These are phyloP conservation scores for Suhomyces kunorum DNA, from an alignment of 1,139 yeast species.

Conservation along the genomic window DNA sequence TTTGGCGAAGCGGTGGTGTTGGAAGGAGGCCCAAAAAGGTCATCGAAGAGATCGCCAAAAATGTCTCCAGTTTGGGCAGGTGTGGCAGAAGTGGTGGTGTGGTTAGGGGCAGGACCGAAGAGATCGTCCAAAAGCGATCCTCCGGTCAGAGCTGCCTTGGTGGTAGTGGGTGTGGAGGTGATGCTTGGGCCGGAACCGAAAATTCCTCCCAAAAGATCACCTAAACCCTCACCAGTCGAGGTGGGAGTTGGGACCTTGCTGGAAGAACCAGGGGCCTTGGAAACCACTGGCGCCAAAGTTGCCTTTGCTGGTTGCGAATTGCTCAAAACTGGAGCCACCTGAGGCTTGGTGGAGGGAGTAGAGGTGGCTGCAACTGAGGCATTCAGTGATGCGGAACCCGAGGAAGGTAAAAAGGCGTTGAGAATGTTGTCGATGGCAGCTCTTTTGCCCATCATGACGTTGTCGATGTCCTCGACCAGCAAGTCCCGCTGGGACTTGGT, in stretches of 20 bases:
- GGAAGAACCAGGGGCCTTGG: neutral
- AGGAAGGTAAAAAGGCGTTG: slow-evolving; percentile 9
- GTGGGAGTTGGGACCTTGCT: slow-evolving; percentile 1
- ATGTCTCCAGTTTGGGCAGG: slow-evolving; percentile 9
- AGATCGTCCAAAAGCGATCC: slow-evolving; percentile 20
- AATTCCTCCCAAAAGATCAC: slow-evolving; percentile 16
- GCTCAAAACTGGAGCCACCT: neutral
- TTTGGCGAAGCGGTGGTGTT: slow-evolving; percentile 7
- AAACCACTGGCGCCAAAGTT: neutral
- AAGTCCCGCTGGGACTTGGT: slow-evolving; percentile 10
- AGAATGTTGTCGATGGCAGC: slow-evolving; percentile 12
- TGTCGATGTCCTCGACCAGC: slow-evolving; percentile 4
- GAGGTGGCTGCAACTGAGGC: neutral
- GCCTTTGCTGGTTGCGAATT: neutral
- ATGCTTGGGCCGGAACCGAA: slow-evolving; percentile 15
- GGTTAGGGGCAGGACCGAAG: slow-evolving; percentile 16
- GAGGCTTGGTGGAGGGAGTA: slow-evolving; percentile 2
- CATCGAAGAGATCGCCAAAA: slow-evolving; percentile 8
- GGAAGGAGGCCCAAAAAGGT: slow-evolving; percentile 10
- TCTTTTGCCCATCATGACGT: slow-evolving; percentile 8
- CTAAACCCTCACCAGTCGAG: slow-evolving; percentile 4
- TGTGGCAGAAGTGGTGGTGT: slow-evolving; percentile 18
- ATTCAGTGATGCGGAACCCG: neutral
- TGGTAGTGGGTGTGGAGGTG: slow-evolving; percentile 8
- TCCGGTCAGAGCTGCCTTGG: slow-evolving; percentile 10